Conservation (phyloP, 108 stramenopile genomes). For the Cylindrotheca closterium region DNA sequence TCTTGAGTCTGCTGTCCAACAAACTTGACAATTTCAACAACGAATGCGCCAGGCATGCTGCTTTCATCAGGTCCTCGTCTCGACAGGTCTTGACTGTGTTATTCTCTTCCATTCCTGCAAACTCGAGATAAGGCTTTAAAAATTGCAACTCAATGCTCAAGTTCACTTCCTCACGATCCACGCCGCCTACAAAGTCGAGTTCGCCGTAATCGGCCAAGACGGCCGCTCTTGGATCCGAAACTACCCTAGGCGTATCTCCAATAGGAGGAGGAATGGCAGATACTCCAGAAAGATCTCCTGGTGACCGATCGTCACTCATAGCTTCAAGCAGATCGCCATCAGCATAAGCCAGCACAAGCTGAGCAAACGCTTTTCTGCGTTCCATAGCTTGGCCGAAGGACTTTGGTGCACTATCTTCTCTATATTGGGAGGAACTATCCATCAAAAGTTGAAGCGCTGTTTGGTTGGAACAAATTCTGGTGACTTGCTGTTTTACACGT, state of each 20-base stretch:
- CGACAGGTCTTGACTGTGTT: conserved; percentile 52
- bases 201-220: conserved; percentile 34
- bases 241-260: conserved; percentile 52
- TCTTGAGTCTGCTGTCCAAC: conserved; percentile 69
- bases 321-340: conserved; percentile 63
- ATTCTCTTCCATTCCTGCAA: conserved; percentile 50
- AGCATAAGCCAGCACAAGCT: conserved; percentile 66
- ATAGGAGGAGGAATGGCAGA: conserved; percentile 55
- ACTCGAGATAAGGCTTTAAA: conserved; percentile 58
- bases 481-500: conserved; percentile 75
- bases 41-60: conserved; percentile 70
- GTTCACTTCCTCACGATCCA: conserved; percentile 60
- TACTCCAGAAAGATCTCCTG: conserved; percentile 29
- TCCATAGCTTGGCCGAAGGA: conserved; percentile 65
- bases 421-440: conserved; percentile 34
- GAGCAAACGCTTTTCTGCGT: conserved; percentile 62
- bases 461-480: conserved; percentile 61
- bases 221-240: conserved; percentile 16
- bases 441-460: conserved; percentile 60
- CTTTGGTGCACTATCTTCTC: conserved; percentile 5
- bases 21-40: conserved; percentile 74
- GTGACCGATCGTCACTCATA: conserved; percentile 34
- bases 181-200: conserved; percentile 43
- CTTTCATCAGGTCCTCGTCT: conserved; percentile 81
- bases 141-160: conserved; percentile 57